These are phyloP conservation scores for Arthrobotrys iridis DNA, from an alignment of 2,329 filamentous ascomycete species.

Conservation along the genomic window DNA sequence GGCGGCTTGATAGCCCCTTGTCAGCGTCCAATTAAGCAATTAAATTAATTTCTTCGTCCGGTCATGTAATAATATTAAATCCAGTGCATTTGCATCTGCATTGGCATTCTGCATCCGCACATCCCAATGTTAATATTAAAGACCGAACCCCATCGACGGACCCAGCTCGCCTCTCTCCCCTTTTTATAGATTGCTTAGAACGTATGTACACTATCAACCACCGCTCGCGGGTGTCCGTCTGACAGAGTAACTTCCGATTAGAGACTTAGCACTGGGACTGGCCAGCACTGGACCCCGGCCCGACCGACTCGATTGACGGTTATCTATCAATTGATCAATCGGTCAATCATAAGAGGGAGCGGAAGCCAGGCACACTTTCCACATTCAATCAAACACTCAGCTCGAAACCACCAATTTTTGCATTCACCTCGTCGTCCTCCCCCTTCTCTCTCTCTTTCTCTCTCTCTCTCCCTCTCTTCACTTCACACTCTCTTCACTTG, in stretches of 20 bases:
- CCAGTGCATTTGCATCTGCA: too few relatives aligned
- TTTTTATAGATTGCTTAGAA: background rate
- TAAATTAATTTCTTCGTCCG: too few relatives aligned
- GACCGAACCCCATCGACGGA: background rate
- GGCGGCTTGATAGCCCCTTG: conserved; percentile 7
- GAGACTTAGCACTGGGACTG: too few relatives aligned
- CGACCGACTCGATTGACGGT: background rate
- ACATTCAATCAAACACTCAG: conserved; percentile 18
- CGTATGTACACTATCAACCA: too few relatives aligned
- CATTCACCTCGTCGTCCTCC: background rate
- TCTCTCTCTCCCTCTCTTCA: background rate
- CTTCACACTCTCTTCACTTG: background rate
- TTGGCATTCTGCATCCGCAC: background rate
- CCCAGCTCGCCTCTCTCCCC: too few relatives aligned
- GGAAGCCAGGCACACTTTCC: background rate
- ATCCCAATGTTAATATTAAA: too few relatives aligned
- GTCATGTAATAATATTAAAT: too few relatives aligned
- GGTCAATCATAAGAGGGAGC: background rate
- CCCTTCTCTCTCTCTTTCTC: background rate
- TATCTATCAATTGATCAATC: conserved; percentile 16
- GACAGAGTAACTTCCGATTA: too few relatives aligned
- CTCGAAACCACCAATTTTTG: conserved; percentile 25
- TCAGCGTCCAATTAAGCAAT: too few relatives aligned
- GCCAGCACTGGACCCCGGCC: background rate
- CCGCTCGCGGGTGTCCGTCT: too few relatives aligned